A percentile compares a stretch with the other conserved stretches of the same genome.
Conservation (phyloP, 768 basidiomycete species). For the Lentinus brumalis region DNA sequence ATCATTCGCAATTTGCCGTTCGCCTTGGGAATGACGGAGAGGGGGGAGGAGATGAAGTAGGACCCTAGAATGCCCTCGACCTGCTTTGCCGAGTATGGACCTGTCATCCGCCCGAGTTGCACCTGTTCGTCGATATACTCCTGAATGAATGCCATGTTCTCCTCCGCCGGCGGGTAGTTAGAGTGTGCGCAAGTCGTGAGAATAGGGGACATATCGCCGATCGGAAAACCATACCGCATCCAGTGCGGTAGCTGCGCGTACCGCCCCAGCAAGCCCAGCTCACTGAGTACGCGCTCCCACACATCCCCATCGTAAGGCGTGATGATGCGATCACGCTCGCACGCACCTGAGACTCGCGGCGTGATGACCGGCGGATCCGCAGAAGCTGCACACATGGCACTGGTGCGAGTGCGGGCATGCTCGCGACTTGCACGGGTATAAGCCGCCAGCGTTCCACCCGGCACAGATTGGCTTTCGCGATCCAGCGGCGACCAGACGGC, state of each 20-base stretch:
- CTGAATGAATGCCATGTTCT: constrained; percentile 5
- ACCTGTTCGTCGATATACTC: constrained; percentile 2
- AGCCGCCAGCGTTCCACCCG: neutral
- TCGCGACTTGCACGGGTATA: neutral
- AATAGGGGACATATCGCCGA: constrained; percentile 4
- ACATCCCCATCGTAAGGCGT: constrained; percentile 6
- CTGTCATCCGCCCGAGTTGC: constrained; percentile 3
- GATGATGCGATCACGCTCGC: constrained; percentile 3
- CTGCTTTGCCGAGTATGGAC: neutral
- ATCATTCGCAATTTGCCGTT: constrained; percentile 4
- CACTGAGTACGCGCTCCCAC: neutral
- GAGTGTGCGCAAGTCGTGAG: neutral
- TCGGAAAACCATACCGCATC: constrained; percentile 8
- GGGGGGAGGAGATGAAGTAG: constrained; percentile 2
- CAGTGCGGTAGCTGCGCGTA: neutral
- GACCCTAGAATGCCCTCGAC: constrained; percentile 4
- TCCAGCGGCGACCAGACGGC: neutral
- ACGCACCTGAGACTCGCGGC: constrained; percentile 6
- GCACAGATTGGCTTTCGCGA: neutral
- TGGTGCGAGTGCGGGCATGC: neutral
- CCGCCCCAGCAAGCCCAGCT: neutral
- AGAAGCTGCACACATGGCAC: neutral
- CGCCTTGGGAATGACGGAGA: constrained; percentile 5
- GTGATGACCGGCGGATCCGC: constrained; percentile 6
- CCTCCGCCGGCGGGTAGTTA: constrained; percentile 1